Conservation (phyloP, 768 basidiomycete species). For the Russula griseocarnosa region DNA sequence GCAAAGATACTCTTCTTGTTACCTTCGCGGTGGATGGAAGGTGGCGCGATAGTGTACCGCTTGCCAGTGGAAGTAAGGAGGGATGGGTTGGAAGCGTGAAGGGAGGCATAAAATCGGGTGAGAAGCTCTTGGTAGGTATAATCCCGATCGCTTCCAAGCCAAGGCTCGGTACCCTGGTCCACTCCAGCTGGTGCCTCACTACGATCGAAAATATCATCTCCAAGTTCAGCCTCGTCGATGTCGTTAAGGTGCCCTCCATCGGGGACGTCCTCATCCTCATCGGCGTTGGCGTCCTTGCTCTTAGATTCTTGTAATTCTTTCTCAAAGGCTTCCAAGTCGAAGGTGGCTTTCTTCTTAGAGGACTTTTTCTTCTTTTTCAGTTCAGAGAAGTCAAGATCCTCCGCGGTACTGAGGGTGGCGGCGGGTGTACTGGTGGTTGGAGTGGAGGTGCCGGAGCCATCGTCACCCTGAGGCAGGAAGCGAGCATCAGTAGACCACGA, state of each 20-base stretch:
- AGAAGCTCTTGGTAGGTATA: conserved; percentile 98
- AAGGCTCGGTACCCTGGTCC: conserved; percentile 77
- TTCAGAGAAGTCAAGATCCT: conserved; percentile 91
- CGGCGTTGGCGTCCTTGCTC: conserved; percentile 51
- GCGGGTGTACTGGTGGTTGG: conserved; percentile 39
- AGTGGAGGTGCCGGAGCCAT: conserved; percentile 63
- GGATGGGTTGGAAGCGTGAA: conserved; percentile 92
- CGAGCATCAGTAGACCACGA: background rate
- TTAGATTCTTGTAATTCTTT: conserved; percentile 79
- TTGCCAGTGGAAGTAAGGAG: conserved; percentile 81
- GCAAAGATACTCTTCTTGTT: conserved; percentile 98
- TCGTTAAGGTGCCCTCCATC: conserved; percentile 64
- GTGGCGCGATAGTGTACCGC: conserved; percentile 96
- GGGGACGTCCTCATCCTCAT: conserved; percentile 53
- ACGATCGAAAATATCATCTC: conserved; percentile 81
- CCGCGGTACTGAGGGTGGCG: conserved; percentile 38
- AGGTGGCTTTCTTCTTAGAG: conserved; percentile 80
- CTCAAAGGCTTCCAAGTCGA: conserved; percentile 91
- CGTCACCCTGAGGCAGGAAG: conserved; percentile 45
- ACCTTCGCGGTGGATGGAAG: conserved; percentile 89
- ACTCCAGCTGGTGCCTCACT: conserved; percentile 47
- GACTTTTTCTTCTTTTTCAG: conserved; percentile 96
- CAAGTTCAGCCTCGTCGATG: conserved; percentile 78
- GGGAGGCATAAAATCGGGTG: conserved; percentile 83
- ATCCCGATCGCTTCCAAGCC: conserved; percentile 91